phyloP scores from a whole-genome alignment of 116 monocot species.

The Phalaenopsis hybrid region DNA sequence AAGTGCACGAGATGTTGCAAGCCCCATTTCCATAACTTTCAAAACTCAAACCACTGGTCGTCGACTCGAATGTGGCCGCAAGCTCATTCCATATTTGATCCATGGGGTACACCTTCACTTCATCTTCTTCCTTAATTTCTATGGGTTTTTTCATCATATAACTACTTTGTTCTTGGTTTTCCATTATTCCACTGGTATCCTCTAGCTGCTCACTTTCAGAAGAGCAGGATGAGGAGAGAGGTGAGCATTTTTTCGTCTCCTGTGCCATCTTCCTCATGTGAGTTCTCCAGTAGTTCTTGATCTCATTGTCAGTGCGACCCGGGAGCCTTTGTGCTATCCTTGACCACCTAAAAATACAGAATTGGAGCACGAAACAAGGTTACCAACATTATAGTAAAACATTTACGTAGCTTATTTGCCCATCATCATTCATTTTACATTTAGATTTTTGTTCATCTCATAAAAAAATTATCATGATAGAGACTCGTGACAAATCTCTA shows the following conservation, averaged over 20 bases:
- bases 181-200: not conserved
- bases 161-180: not conserved
- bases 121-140: constrained; percentile 6
- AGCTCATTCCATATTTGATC: constrained; percentile 53
- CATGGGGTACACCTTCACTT: constrained; percentile 22
- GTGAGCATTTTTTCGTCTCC: not conserved
- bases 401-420: too few relatives aligned
- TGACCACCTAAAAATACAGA: not conserved
- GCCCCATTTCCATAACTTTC: not conserved
- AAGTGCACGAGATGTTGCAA: not conserved
- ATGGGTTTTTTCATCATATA: not conserved
- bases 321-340: not conserved
- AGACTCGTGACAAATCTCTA: too few relatives aligned
- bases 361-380: too few relatives aligned
- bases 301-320: constrained; percentile 2
- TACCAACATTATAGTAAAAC: too few relatives aligned
- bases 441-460: too few relatives aligned
- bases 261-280: constrained; percentile 3
- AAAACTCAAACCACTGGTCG: not conserved
- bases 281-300: constrained; percentile 7
- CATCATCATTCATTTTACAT: too few relatives aligned
- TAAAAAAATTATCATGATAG: too few relatives aligned
- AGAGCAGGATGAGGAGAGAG: constrained; percentile 3
- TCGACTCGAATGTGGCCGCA: constrained; percentile 2
- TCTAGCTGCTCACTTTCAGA: not conserved